Evolutionary conservation across 2,329 filamentous ascomycete genomes (phyloP).

Genomic region (Colletotrichum eleusines): DNA sequence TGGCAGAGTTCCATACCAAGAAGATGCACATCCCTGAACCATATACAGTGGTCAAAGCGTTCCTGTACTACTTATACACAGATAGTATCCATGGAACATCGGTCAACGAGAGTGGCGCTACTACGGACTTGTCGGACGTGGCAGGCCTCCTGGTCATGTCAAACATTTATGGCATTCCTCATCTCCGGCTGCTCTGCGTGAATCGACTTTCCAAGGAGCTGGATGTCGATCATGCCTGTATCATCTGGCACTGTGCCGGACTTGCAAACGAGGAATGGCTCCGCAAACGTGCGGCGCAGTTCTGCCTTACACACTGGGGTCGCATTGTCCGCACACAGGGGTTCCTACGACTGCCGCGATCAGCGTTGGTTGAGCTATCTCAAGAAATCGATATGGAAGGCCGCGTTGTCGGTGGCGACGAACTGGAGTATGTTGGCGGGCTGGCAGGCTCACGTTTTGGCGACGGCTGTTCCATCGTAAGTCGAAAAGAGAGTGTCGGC

Average conservation of each 20-base stretch:
- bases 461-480: conserved; percentile 52
- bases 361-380: conserved; percentile 88
- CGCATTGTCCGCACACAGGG: conserved; percentile 90
- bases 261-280: conserved; percentile 95
- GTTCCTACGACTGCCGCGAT: conserved; percentile 83
- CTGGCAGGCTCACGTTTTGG: conserved; percentile 61
- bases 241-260: conserved; percentile 94
- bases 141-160: conserved; percentile 97
- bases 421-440: conserved; percentile 72
- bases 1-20: conserved; percentile 97
- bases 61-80: conserved; percentile 96
- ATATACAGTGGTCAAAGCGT: conserved; percentile 92
- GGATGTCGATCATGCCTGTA: conserved; percentile 93
- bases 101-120: conserved; percentile 73
- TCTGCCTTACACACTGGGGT: conserved; percentile 95
- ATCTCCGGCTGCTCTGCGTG: conserved; percentile 89
- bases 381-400: conserved; percentile 95
- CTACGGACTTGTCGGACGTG: conserved; percentile 84
- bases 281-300: conserved; percentile 85
- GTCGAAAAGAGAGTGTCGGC: conserved; percentile 70
- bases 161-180: conserved; percentile 97
- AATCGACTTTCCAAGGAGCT: conserved; percentile 91
- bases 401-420: conserved; percentile 89
- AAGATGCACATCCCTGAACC: conserved; percentile 98
- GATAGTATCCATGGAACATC: conserved; percentile 79